A percentile compares a stretch with the other conserved stretches of the same genome.
These are phyloP conservation scores for Nicotiana tabacum DNA, from an alignment of 257 asterid species.

Conservation along the genomic window DNA sequence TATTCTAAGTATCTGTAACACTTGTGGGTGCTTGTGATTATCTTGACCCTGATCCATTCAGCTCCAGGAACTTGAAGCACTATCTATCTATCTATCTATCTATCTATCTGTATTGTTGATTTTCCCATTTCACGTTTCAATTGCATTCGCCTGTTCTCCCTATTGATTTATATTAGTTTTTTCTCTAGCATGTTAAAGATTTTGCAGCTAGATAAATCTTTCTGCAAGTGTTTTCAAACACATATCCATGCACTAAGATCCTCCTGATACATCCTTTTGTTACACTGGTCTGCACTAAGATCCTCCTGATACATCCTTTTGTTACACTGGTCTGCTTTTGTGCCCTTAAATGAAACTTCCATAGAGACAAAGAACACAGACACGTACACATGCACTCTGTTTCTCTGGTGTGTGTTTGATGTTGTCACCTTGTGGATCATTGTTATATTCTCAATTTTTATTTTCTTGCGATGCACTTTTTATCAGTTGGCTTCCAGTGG, in stretches of 20 bases:
- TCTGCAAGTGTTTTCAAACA: background rate
- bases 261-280: slow-evolving; percentile 13
- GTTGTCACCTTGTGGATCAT: background rate
- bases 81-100: background rate
- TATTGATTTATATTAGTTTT: background rate
- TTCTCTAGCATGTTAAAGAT: background rate
- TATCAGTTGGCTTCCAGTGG: background rate
- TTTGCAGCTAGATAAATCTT: slow-evolving; percentile 9
- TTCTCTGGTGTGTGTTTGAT: background rate
- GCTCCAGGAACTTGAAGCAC: background rate
- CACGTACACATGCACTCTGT: background rate
- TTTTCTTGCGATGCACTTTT: background rate
- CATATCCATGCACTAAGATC: background rate
- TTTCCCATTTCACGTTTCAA: background rate
- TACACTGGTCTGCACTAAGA: slow-evolving; percentile 13
- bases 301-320: slow-evolving; percentile 11
- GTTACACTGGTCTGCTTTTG: slow-evolving; percentile 12
- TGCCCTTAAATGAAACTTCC: background rate
- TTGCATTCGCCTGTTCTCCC: background rate
- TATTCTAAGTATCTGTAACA: background rate
- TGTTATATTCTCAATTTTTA: background rate
- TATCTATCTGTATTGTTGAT: background rate
- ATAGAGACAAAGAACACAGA: background rate
- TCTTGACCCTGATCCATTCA: slow-evolving; percentile 2
- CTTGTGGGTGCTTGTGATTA: background rate